Base-by-base conservation (phyloP, 75 land plant genomes). In the Adiantum capillusveneris region DNA sequence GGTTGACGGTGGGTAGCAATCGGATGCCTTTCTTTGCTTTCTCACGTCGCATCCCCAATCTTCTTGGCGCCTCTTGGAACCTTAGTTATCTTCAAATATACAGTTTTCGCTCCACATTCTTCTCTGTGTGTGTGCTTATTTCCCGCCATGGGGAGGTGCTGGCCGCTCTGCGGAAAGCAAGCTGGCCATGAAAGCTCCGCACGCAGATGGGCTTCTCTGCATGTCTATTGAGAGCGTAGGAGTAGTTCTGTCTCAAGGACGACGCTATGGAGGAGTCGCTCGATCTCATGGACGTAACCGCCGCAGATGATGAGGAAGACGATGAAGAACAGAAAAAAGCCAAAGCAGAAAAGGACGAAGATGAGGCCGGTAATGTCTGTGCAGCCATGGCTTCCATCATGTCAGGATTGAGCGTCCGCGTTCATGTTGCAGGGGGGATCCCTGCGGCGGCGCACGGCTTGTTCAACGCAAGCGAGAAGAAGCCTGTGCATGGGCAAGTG, bases 1-100 rank as follows among this genome's bases (percentile, higher is more conserved):
- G n/a, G n/a, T n/a, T n/a, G n/a, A n/a, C n/a, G n/a, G n/a, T n/a
- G n/a, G n/a, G n/a, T n/a, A n/a, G n/a, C n/a, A n/a, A n/a, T n/a
- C n/a, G n/a, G n/a, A n/a, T 46, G 49, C 14, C 37, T 46, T 46
- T 17, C 14, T 17, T 20, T 46, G 5, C 49, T 46, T 46, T 46
- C 49, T 17, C 6, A 46, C 17, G 49, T 17, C 49, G 49, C 49
- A 7, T 39, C 42, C 13, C 42, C 42, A 7, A 9, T 13, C n/a
- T n/a, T 46, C 49, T 46, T 46, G 49, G 49, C 49, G 49, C 21
- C 49, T 20, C 21, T 46, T 46, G 49, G 49, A 20, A 46, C 21
- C 49, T 20, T 46, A 17, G n/a, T 20, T 46, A 17, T 46, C 17
- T 46, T 20, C 14, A n/a, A n/a, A n/a, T n/a, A n/a, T 20, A 1